Percentiles rank a stretch among this genome's conserved stretches.
Evolutionary conservation across 2,329 filamentous ascomycete species (phyloP).

Genomic region (Trichoderma sp.): DNA sequence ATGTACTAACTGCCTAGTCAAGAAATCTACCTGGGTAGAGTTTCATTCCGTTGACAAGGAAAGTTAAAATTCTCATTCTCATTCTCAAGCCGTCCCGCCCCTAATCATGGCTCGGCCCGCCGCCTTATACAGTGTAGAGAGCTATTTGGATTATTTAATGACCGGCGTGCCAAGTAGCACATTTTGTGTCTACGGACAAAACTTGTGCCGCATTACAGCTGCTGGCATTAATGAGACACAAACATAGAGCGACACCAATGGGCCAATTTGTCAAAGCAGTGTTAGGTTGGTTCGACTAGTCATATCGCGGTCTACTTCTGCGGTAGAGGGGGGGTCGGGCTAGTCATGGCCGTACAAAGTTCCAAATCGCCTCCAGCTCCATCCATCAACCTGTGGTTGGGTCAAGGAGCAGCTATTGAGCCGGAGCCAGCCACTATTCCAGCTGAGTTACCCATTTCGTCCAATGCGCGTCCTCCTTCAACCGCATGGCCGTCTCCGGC

Average conservation of each 20-base stretch:
- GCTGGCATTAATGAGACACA: background rate
- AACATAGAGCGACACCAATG: background rate
- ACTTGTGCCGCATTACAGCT: background rate
- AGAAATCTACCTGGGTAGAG: background rate
- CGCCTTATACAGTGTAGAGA: background rate
- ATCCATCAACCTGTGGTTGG: background rate
- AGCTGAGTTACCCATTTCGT: constrained; percentile 19
- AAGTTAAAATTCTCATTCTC: background rate
- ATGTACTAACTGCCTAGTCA: background rate
- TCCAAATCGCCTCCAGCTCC: background rate
- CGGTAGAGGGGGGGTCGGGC: background rate
- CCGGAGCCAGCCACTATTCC: constrained; percentile 5
- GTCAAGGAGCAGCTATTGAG: background rate
- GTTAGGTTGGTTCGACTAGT: constrained; percentile 3
- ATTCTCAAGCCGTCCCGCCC: constrained; percentile 7
- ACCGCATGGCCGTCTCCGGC: constrained; percentile 14
- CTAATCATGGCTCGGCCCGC: constrained; percentile 15
- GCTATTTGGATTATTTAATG: background rate
- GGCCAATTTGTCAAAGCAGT: background rate
- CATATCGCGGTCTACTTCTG: background rate
- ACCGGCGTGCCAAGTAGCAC: background rate
- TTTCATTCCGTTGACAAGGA: background rate
- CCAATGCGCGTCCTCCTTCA: constrained; percentile 14
- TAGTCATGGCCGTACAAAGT: background rate
- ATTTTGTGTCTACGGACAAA: background rate